Conservation (phyloP, 441 rosid genomes). For the Bruguiera hainesii region DNA sequence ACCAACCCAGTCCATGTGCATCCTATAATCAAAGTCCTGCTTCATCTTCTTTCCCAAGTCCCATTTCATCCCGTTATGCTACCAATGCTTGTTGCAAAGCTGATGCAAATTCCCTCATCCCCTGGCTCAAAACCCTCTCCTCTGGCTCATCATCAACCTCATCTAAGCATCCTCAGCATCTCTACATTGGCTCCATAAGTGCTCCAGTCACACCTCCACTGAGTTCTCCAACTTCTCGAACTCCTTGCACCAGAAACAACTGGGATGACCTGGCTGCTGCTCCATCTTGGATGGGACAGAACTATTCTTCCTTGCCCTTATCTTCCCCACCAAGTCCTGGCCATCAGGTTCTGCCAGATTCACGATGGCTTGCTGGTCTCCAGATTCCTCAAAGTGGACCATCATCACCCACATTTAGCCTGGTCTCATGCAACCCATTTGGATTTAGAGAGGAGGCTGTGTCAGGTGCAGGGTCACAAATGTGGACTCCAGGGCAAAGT, state of each 20-base stretch:
- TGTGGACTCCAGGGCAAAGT: conserved; percentile 97
- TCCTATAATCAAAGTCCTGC: conserved; percentile 90
- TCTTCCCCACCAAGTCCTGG: conserved; percentile 84
- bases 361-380: conserved; percentile 77
- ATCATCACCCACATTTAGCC: conserved; percentile 88
- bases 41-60: conserved; percentile 85
- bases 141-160: conserved; percentile 72
- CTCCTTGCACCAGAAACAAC: conserved; percentile 51
- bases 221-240: conserved; percentile 67
- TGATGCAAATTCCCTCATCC: conserved; percentile 84
- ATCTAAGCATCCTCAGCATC: conserved; percentile 58
- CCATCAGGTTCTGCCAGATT: conserved; percentile 59
- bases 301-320: conserved; percentile 47
- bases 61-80: conserved; percentile 50
- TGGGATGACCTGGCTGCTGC: conserved; percentile 55
- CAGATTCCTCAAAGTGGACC: conserved; percentile 86
- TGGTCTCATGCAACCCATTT: conserved; percentile 71
- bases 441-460: conserved; percentile 52
- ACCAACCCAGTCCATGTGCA: conserved; percentile 75
- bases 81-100: conserved; percentile 49
- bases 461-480: conserved; percentile 60
- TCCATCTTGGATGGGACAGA: conserved; percentile 49
- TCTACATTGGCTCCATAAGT: conserved; percentile 75
- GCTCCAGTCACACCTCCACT: conserved; percentile 98
- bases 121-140: conserved; percentile 93